Evolutionary conservation across 179 eudicot species (phyloP).

Genomic region (Beta corolliflora): DNA sequence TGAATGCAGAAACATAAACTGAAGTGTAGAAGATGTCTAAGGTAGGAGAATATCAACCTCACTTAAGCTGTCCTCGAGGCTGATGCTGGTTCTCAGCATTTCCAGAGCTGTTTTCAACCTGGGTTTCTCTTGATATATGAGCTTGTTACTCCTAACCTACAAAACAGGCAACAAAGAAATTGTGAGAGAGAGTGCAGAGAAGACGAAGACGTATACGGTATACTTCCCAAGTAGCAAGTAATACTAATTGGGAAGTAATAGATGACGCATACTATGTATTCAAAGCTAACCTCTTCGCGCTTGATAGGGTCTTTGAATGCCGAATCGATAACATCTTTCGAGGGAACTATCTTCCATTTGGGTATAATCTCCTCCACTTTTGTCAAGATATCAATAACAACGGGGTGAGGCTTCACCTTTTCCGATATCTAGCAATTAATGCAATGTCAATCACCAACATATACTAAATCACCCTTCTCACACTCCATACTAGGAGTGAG

Average conservation of each 20-base stretch:
- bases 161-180: background rate
- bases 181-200: too few species aligned
- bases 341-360: constrained; percentile 97
- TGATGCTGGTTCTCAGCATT: constrained; percentile 92
- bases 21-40: background rate
- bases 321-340: constrained; percentile 82
- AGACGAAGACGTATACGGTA: background rate
- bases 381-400: constrained; percentile 71
- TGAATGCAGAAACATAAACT: background rate
- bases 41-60: constrained; percentile 52
- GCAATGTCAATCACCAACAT: background rate
- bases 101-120: constrained; percentile 92
- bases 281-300: constrained; percentile 67
- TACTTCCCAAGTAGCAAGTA: background rate
- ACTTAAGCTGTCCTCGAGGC: constrained; percentile 71
- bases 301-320: constrained; percentile 93
- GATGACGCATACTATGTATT: too few species aligned
- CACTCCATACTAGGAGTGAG: background rate
- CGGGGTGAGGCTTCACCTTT: constrained; percentile 96
- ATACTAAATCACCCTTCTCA: background rate
- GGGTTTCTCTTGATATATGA: constrained; percentile 89
- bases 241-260: too few species aligned
- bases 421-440: constrained; percentile 67
- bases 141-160: constrained; percentile 79
- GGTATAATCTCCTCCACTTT: constrained; percentile 89